Evolutionary conservation across 192 early-diverging fungal species (phyloP), one percentile per base, ranked within the genome.

Genomic region (Dispira parvispora): DNA sequence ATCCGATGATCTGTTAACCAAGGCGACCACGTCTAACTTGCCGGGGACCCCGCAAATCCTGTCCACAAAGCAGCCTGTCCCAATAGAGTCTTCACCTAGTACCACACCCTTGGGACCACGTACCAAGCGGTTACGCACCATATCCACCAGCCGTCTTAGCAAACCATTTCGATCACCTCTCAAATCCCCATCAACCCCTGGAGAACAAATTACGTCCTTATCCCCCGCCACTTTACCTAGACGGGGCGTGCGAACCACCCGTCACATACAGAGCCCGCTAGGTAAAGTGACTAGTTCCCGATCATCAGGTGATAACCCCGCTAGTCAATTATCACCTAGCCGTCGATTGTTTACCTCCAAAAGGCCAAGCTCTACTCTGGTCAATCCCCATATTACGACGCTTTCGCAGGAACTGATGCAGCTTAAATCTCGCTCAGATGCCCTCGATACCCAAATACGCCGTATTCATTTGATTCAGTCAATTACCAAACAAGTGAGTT

Each of bases 131-230:
- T 50, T 50, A 50, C 49, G 49, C n/a, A 50, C 49, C 16, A 20
- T 23, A 18, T 20, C 49, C 23, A 23, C n/a, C 49, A 23, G 49
- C 8, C 49, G 49, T 8, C 23, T 50, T 18, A 20, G n/a, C 49
- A 50, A 50, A 50, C 49, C 49, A 8, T 50, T 50, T 50, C 49
- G 49, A 20, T 50, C 49, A 50, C 49, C 49, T 1, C 49, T 50
- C 8, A 50, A 23, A 23, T 3, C 23, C 1, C 23, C 49, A 20
- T 18, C 49, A 18, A 50, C 49, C 49, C 49, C 16, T 20, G n/a
- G 23, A 8, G n/a, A 50, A 23, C 49, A 18, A 50, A 23, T 8
- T 8, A 18, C 16, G 23, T 4, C n/a, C 49, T 18, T 23, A 8
- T 18, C n/a, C 23, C 49, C 49, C n/a, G n/a, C n/a, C 23, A 50